Conservation (phyloP, 192 early-diverging fungal species). For the Gamsiella multidivaricata region DNA sequence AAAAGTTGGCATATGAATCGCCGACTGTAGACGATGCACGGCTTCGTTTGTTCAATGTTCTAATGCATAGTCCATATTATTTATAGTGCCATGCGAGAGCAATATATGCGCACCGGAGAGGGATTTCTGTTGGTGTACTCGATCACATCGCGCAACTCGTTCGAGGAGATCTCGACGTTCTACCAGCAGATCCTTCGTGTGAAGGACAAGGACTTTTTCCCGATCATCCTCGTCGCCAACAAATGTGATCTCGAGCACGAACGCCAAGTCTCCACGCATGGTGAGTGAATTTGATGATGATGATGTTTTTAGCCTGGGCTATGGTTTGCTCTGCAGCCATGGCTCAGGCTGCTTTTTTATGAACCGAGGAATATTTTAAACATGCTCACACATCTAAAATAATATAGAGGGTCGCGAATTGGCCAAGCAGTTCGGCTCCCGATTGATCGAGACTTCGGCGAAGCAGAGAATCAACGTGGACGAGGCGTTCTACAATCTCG, state of each 20-base stretch:
- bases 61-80: constrained; percentile 18
- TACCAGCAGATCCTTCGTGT: constrained; percentile 94
- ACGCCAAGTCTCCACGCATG: constrained; percentile 81
- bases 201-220: constrained; percentile 92
- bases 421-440: constrained; percentile 78
- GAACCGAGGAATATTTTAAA: no score
- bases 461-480: constrained; percentile 92
- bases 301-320: no score
- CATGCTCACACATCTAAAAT: not conserved
- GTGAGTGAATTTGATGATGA: constrained; percentile 35
- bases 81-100: constrained; percentile 87
- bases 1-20: no score
- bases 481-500: constrained; percentile 88
- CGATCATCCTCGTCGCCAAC: constrained; percentile 94
- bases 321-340: not conserved
- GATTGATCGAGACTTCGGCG: constrained; percentile 91
- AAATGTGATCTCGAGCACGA: constrained; percentile 90
- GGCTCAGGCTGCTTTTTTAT: no score
- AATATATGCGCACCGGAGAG: constrained; percentile 97
- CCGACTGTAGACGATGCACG: no score
- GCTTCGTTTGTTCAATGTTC: not conserved
- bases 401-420: constrained; percentile 82
- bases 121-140: constrained; percentile 95
- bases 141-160: constrained; percentile 91
- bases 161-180: constrained; percentile 92